These are phyloP conservation scores for Aspergillus felis DNA, from an alignment of 2,329 filamentous ascomycete genomes.

Conservation along the genomic window DNA sequence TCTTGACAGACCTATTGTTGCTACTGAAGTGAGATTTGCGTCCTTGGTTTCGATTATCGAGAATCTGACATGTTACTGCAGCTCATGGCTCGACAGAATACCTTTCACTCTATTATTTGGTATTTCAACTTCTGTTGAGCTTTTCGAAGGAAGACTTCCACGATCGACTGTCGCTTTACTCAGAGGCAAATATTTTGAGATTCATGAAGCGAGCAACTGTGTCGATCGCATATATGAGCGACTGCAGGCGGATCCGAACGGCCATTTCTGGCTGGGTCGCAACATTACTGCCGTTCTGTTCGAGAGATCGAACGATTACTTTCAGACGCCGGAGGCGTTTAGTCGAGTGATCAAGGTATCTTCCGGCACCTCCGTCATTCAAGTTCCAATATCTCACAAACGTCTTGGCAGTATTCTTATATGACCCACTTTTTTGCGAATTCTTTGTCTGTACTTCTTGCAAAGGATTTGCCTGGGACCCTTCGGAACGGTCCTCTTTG, in stretches of 20 bases:
- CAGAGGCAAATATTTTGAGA: constrained; percentile 53
- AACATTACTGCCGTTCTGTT: constrained; percentile 49
- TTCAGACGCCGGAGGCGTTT: constrained; percentile 57
- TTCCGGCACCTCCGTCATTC: neutral
- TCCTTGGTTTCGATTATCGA: neutral
- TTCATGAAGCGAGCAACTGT: constrained; percentile 46
- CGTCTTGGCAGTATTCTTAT: constrained; percentile 50
- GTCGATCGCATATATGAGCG: constrained; percentile 40
- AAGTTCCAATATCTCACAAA: constrained; percentile 5
- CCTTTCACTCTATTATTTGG: constrained; percentile 58
- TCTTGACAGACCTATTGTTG: constrained; percentile 45
- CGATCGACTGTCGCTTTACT: constrained; percentile 51
- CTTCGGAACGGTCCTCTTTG: constrained; percentile 42
- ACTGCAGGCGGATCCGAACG: constrained; percentile 33
- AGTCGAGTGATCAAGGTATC: constrained; percentile 49
- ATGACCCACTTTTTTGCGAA: constrained; percentile 64
- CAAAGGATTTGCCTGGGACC: constrained; percentile 17
- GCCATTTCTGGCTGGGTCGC: constrained; percentile 51
- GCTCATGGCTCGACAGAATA: constrained; percentile 59
- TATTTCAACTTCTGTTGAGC: constrained; percentile 60
- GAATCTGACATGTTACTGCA: constrained; percentile 27
- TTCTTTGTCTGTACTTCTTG: constrained; percentile 51
- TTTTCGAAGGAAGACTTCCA: constrained; percentile 57
- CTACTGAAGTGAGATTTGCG: constrained; percentile 42
- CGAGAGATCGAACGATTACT: constrained; percentile 56